Conservation (phyloP, 2,329 filamentous ascomycete genomes). For the Talaromyces sp. region DNA sequence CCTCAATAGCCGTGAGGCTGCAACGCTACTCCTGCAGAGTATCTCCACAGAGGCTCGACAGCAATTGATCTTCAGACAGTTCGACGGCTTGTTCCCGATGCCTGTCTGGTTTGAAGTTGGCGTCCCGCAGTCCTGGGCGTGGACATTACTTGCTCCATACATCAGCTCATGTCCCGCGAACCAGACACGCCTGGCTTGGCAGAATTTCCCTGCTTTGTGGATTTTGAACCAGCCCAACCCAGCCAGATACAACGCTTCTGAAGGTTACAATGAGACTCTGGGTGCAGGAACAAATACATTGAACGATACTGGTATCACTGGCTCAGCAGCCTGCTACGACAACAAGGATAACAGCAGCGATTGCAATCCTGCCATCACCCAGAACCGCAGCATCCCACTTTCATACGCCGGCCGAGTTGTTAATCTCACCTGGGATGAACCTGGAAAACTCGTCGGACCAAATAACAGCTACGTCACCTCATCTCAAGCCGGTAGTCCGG, state of each 20-base stretch:
- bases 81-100: conserved; percentile 74
- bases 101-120: conserved; percentile 77
- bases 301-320: conserved; percentile 37
- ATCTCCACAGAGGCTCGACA: conserved; percentile 77
- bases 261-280: conserved; percentile 61
- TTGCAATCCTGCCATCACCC: conserved; percentile 62
- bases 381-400: conserved; percentile 67
- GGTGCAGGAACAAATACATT: conserved; percentile 31
- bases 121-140: conserved; percentile 79
- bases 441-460: conserved; percentile 66
- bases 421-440: conserved; percentile 67
- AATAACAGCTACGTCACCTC: conserved; percentile 78
- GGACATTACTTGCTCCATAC: conserved; percentile 76
- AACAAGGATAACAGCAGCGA: conserved; percentile 46
- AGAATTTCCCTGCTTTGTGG: conserved; percentile 72
- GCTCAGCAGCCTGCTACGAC: conserved; percentile 55
- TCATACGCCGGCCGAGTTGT: conserved; percentile 71
- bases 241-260: conserved; percentile 61
- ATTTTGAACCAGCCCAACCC: conserved; percentile 75
- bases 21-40: conserved; percentile 67
- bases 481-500: conserved; percentile 54
- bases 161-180: conserved; percentile 71
- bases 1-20: conserved; percentile 70
- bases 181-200: conserved; percentile 73
- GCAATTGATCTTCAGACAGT: conserved; percentile 80